A percentile compares a stretch with the other conserved stretches of the same genome.
These are phyloP conservation scores for Hypoxylon crocopeplum DNA, from an alignment of 495 filamentous ascomycete species.

Conservation along the genomic window DNA sequence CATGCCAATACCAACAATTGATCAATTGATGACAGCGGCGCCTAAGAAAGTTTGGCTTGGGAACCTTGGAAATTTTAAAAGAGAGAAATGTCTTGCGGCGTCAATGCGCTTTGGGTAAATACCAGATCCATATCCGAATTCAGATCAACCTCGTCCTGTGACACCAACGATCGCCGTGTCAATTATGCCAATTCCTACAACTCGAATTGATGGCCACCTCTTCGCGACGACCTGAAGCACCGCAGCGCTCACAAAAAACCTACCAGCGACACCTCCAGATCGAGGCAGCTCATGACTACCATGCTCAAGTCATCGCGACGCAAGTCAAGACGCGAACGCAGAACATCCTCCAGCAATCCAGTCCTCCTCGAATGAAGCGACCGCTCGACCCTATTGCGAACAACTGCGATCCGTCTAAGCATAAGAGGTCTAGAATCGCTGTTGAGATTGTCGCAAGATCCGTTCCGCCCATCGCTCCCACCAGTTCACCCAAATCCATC, in stretches of 20 bases:
- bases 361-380: slow-evolving; percentile 42
- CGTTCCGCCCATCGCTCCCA: slow-evolving; percentile 21
- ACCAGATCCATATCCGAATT: neutral
- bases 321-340: slow-evolving; percentile 37
- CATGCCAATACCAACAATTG: no score
- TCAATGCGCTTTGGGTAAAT: slow-evolving; percentile 32
- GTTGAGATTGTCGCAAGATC: slow-evolving; percentile 49
- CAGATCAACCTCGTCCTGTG: slow-evolving; percentile 27
- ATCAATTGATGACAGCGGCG: slow-evolving; percentile 34
- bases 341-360: slow-evolving; percentile 29
- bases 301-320: slow-evolving; percentile 31
- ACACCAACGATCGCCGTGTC: slow-evolving; percentile 38
- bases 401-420: slow-evolving; percentile 44
- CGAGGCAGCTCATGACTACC: slow-evolving; percentile 22
- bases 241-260: slow-evolving; percentile 32
- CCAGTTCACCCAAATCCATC: slow-evolving; percentile 38
- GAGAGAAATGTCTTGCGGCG: slow-evolving; percentile 2
- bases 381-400: slow-evolving; percentile 40
- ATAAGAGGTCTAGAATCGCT: slow-evolving; percentile 45
- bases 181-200: slow-evolving; percentile 17
- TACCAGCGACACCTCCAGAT: slow-evolving; percentile 34
- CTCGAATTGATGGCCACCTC: slow-evolving; percentile 43
- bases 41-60: slow-evolving; percentile 4
- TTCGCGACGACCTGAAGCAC: slow-evolving; percentile 47
- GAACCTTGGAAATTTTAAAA: neutral